Conservation (phyloP, 176 grass and related monocot species). For the Eremochloa ophiuroides region DNA sequence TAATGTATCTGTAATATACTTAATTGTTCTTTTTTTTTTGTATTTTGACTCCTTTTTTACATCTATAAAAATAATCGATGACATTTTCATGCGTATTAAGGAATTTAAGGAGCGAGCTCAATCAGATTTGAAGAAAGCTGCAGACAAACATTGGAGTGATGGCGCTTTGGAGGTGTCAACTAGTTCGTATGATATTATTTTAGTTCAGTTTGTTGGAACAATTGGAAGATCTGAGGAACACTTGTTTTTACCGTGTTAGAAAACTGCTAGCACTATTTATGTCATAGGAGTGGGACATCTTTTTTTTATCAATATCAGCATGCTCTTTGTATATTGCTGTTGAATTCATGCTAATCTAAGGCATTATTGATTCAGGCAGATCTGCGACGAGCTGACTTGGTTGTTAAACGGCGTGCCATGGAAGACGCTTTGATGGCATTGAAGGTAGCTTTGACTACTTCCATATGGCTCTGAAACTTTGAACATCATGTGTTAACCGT, state of each 20-base stretch:
- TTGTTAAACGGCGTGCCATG: constrained; percentile 79
- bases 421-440: constrained; percentile 97
- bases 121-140: constrained; percentile 87
- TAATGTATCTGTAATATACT: constrained; percentile 21
- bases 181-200: constrained; percentile 21
- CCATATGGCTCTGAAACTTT: background rate
- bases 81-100: constrained; percentile 35
- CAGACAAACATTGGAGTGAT: constrained; percentile 95
- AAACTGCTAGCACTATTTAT: background rate
- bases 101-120: constrained; percentile 76
- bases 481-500: background rate
- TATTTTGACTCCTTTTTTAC: constrained; percentile 7
- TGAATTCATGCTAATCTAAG: constrained; percentile 24
- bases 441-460: constrained; percentile 51
- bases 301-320: background rate
- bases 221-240: background rate
- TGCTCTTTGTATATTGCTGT: background rate
- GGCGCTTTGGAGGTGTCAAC: constrained; percentile 78
- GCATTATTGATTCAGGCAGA: constrained; percentile 62
- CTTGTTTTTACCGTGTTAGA: background rate
- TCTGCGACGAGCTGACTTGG: constrained; percentile 78
- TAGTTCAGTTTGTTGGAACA: constrained; percentile 9
- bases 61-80: background rate
- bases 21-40: constrained; percentile 13
- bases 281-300: background rate